A percentile compares a stretch with the other conserved stretches of the same genome.
These are phyloP conservation scores for Malassezia yamatoensis DNA, from an alignment of 1,284 basidiomycete genomes.

Conservation along the genomic window DNA sequence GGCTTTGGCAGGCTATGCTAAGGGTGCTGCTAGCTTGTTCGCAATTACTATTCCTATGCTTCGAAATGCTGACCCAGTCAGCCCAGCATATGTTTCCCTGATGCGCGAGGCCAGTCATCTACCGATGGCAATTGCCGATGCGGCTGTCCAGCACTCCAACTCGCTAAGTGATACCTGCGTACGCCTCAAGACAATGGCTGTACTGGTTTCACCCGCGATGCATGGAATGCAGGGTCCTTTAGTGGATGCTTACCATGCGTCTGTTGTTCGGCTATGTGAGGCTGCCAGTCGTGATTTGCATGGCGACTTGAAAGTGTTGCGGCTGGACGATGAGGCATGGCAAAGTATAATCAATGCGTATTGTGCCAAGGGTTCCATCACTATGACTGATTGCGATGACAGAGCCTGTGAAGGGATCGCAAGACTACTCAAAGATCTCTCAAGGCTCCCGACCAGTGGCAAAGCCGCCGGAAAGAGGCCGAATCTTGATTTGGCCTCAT, in stretches of 20 bases:
- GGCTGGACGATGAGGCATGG: conserved; percentile 4
- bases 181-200: conserved; percentile 9
- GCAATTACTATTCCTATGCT: neutral
- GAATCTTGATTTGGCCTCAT: neutral
- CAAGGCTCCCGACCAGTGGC: neutral
- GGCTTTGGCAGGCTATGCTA: conserved; percentile 2
- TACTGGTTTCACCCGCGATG: conserved; percentile 10
- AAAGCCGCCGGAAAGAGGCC: neutral
- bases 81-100: conserved; percentile 1
- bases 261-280: conserved; percentile 12
- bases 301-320: neutral
- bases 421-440: conserved; percentile 12
- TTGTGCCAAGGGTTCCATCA: neutral
- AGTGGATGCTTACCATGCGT: neutral
- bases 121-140: conserved; percentile 18
- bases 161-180: conserved; percentile 3
- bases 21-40: conserved; percentile 8
- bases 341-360: conserved; percentile 6
- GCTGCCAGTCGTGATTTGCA: conserved; percentile 10
- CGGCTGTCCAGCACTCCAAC: neutral
- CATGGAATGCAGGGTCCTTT: conserved; percentile 5
- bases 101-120: conserved; percentile 14
- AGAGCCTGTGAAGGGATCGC: conserved; percentile 4
- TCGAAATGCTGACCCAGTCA: neutral
- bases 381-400: neutral